Percentiles rank a stretch among this genome's conserved stretches.
These are phyloP conservation scores for Amanita rubescens DNA, from an alignment of 768 basidiomycete species.

Conservation along the genomic window DNA sequence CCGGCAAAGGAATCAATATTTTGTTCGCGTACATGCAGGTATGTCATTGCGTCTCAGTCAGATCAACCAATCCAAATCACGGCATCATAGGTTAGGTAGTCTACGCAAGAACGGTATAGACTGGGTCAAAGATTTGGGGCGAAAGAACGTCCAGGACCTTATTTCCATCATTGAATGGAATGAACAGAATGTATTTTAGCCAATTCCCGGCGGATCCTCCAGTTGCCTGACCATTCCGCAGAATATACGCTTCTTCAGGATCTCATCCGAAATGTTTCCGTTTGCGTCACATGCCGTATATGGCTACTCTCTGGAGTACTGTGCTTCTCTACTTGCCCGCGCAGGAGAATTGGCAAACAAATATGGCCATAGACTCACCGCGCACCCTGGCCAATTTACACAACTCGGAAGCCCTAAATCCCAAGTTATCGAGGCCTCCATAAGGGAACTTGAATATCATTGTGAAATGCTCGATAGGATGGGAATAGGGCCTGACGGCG, in stretches of 20 bases:
- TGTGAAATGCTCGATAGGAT: slow-evolving; percentile 82
- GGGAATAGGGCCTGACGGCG: slow-evolving; percentile 75
- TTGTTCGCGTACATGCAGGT: slow-evolving; percentile 67
- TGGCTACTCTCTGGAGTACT: slow-evolving; percentile 79
- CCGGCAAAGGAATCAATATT: slow-evolving; percentile 63
- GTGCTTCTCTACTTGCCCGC: slow-evolving; percentile 41
- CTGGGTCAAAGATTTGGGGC: slow-evolving; percentile 74
- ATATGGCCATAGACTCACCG: slow-evolving; percentile 73
- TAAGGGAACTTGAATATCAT: slow-evolving; percentile 82
- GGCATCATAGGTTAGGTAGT: slow-evolving; percentile 56
- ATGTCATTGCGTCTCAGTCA: slow-evolving; percentile 9
- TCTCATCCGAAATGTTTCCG: slow-evolving; percentile 92
- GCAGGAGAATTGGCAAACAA: slow-evolving; percentile 63
- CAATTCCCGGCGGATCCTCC: not conserved
- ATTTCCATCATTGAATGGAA: slow-evolving; percentile 83
- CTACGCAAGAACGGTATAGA: slow-evolving; percentile 76
- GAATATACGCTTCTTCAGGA: slow-evolving; percentile 79
- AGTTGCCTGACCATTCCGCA: slow-evolving; percentile 14
- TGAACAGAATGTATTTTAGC: slow-evolving; percentile 55
- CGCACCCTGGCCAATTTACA: slow-evolving; percentile 85
- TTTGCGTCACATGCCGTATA: slow-evolving; percentile 78
- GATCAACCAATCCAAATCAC: not conserved
- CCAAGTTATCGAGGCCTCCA: slow-evolving; percentile 64
- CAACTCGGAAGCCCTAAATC: slow-evolving; percentile 75
- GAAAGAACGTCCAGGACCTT: slow-evolving; percentile 68